Evolutionary conservation across 495 filamentous ascomycete genomes (phyloP), one percentile per base, ranked within the genome.

Genomic region (Evansstolkia leycettana): DNA sequence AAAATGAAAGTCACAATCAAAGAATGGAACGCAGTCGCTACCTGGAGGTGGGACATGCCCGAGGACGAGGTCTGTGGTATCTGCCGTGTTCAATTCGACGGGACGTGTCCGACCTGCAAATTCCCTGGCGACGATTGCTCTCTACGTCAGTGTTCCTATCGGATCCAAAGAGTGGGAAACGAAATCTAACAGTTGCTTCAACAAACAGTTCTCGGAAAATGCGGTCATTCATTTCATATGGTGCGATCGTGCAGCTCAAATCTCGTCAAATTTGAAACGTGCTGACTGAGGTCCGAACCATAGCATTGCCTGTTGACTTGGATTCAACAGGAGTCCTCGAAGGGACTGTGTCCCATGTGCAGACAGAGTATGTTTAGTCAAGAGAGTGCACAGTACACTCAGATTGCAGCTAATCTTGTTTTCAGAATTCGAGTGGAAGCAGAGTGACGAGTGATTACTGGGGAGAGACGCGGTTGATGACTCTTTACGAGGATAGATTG

Each of bases 41-140:
- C 85, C 18, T 99, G 90, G 90, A 75, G 82, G 39, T 99, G 90
- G 90, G 86, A 96, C 52, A 85, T 94, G 52, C 85, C 90, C 29
- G 87, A 93, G 47, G 90, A 96, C 63, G 90, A 99, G 47, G 85
- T 96, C 39, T 99, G 90, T 47, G 90, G 90, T 39, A 99, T 99
- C 62, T 99, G 90, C 67, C 88, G 89, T 52, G 83, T 92, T 17
- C 85, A 94, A 52, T 99, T 95, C 55, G 90, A 99, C 51, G 86
- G 87, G 16, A 95, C 90, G 8, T 99, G 90, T 61, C 86, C 89
- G 15, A 88, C 86, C 35, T 99, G 90, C 77, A 93, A 93, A 70
- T 95, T 83, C 53, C 90, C 90, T 12, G 90, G 90, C 16, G 90
- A 99, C 50, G 89, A 95, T 48, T 99, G 90, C 61, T 76, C 81